Base-by-base conservation (phyloP, 1,139 yeast species). In the Yamadazyma conglobata region DNA sequence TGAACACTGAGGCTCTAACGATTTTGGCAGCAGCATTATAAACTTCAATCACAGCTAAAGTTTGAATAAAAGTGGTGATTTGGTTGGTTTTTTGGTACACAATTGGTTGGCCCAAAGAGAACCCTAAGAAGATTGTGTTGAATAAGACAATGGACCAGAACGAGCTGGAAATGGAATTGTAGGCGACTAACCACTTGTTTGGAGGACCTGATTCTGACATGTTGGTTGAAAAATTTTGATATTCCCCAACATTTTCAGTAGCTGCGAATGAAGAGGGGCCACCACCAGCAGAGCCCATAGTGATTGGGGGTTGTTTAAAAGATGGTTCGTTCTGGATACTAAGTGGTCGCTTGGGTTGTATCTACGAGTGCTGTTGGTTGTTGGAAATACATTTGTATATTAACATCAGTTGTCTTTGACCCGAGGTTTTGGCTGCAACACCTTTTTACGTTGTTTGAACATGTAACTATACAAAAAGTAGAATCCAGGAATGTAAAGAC, bases 11-110 rank as follows among this genome's bases (percentile, higher is more conserved):
- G 4, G 97, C 81, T 42, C 81, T 77, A 18, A 91, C 98, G 32
- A 81, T 65, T 0, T 91, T 97, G 2, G 76, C 56, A 3, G 77
- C 66, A 2, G 96, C 74, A 56, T 91, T 93, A 47, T 77, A 66
- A 20, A 91, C 75, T 54, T 91, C 99, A 28, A 85, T 68, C 2
- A 87, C 44, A 0, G 98, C 97, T 37, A 79, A 64, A n/a, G 87
- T 71, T 60, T 91, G 99, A 30, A 91, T 78, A 31, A 64, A 58
- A 3, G 83, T 79, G 32, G 86, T 72, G 47, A 79, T 61, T 20
- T 64, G 62, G 28, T 72, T 70, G 10, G 95, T 73, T 34, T 76
- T 70, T 9, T 69, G 71, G 41, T 79, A 85, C 22, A 77, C 61
- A 18, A 52, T 48, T 7, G 85, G 84, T 48, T 79, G 87, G 2